phyloP scores from a whole-genome alignment of 495 filamentous ascomycete species.

The Penicillium bovifimosum region DNA sequence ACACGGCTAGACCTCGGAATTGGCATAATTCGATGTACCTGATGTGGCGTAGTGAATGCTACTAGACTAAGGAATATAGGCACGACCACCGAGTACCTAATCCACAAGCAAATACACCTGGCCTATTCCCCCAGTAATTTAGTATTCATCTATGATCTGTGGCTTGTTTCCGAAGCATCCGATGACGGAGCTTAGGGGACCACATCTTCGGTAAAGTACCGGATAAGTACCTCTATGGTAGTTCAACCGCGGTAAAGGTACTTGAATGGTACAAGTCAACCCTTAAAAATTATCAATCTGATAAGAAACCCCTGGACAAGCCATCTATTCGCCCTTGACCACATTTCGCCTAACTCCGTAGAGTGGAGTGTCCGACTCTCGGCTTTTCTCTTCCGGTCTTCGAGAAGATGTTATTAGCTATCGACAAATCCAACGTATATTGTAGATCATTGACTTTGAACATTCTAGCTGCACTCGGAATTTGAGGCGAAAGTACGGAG shows the following conservation, averaged over 20 bases:
- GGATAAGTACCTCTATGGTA: neutral
- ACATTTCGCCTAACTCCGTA: conserved; percentile 3
- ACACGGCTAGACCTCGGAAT: neutral
- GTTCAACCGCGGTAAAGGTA: neutral
- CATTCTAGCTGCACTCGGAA: neutral
- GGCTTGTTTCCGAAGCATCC: conserved; percentile 9
- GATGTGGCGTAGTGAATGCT: neutral
- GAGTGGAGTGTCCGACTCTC: conserved; percentile 1
- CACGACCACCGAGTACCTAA: neutral
- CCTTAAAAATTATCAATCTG: conserved; percentile 23
- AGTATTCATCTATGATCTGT: neutral
- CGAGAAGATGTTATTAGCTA: too few relatives aligned
- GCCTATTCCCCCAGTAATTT: neutral
- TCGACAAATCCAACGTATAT: neutral
- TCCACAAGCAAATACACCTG: neutral
- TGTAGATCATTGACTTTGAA: neutral
- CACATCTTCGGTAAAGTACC: neutral
- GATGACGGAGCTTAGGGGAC: conserved; percentile 23
- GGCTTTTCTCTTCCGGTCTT: neutral
- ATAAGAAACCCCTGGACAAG: conserved; percentile 16
- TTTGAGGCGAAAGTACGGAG: neutral
- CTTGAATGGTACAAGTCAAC: neutral
- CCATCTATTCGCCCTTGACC: neutral
- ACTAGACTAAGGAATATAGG: neutral
- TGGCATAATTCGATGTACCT: neutral